These are phyloP conservation scores for Pseudogymnoascus sp. DNA, from an alignment of 2,329 filamentous ascomycete species.

Conservation along the genomic window DNA sequence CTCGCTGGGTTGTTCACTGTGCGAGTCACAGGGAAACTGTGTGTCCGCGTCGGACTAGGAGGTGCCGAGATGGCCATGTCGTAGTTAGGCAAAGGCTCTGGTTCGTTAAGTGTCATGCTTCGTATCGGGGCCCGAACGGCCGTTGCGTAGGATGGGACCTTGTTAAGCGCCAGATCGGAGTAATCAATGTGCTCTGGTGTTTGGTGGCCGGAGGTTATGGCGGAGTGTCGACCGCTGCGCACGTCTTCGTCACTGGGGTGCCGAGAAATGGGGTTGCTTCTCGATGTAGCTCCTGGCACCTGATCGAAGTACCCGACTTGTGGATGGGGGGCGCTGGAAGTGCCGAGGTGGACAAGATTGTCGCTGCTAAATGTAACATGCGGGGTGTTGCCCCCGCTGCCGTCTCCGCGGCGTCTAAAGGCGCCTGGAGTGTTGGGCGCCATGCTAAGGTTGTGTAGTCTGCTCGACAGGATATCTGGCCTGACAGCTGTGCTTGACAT, in stretches of 20 bases:
- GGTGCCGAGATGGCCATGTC: slow-evolving; percentile 51
- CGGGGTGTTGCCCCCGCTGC: slow-evolving; percentile 30
- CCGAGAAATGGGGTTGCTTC: slow-evolving; percentile 35
- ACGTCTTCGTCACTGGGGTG: slow-evolving; percentile 39
- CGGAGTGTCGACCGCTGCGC: slow-evolving; percentile 34
- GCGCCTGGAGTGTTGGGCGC: slow-evolving; percentile 35
- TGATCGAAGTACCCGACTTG: slow-evolving; percentile 20
- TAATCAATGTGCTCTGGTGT: slow-evolving; percentile 51
- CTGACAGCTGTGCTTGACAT: slow-evolving; percentile 37
- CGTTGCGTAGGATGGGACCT: slow-evolving; percentile 71
- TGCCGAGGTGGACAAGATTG: slow-evolving; percentile 17
- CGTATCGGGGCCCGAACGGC: slow-evolving; percentile 59
- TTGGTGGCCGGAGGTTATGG: slow-evolving; percentile 39
- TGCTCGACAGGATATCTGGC: slow-evolving; percentile 53
- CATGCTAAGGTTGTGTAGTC: slow-evolving; percentile 61
- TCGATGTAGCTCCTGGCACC: slow-evolving; percentile 18
- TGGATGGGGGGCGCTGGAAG: slow-evolving; percentile 23
- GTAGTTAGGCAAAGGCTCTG: slow-evolving; percentile 57
- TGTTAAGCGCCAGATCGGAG: slow-evolving; percentile 43
- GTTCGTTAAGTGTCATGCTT: slow-evolving; percentile 39
- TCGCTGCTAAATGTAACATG: slow-evolving; percentile 19
- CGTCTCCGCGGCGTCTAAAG: slow-evolving; percentile 23
- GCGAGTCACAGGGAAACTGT: slow-evolving; percentile 15
- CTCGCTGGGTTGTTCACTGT: neutral
- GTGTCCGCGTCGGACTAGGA: slow-evolving; percentile 22